Base-by-base conservation (phyloP, 768 basidiomycete species). In the Kwoniella bestiolae region DNA sequence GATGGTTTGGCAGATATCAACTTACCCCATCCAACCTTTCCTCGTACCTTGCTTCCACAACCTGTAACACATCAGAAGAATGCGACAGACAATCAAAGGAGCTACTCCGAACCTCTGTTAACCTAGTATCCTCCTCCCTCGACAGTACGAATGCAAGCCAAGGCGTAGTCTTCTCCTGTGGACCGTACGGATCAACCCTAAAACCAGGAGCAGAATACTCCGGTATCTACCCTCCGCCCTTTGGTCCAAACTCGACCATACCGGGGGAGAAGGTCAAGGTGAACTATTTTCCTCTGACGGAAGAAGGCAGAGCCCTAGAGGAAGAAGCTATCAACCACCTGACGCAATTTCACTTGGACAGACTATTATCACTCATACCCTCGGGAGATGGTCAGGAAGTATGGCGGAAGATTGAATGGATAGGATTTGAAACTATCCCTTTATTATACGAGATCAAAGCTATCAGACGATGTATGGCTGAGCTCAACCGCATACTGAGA, bases 391-490 rank as follows among this genome's bases (percentile, higher is more conserved):
- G 89, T 63, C 60, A 73, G 4, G 80, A 44, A 8, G 60, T 82
- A 1, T 92, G 90, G 90, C 67, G 76, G 38, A 73, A 74, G 11
- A 80, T 92, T 58, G 87, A 89, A 60, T 85, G 83, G 65, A 69
- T 92, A 53, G 89, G 88, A 11, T 92, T 92, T 75, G 91, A 92
- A 83, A 92, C 90, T 0, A 82, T 92, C 3, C 90, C 91, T 0
- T 82, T 91, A 3, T 74, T 84, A 7, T 81, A 87, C 35, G 91
- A 92, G 77, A 83, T 89, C 3, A 77, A 76, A 23, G 89, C 89
- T 14, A 87, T 92, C 67, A 82, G 89, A 53, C 80, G 80, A 11
- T 90, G 90, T 2, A 85, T 93, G 70, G 74, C n/a, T n/a, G n/a
- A n/a, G n/a, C n/a, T n/a, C n/a, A 60, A 77, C 2, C 59, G 64